Percentiles rank a stretch among this genome's conserved stretches.
Evolutionary conservation across 176 grass and related monocot species (phyloP).

Genomic region (Bonia amplexicaulis): DNA sequence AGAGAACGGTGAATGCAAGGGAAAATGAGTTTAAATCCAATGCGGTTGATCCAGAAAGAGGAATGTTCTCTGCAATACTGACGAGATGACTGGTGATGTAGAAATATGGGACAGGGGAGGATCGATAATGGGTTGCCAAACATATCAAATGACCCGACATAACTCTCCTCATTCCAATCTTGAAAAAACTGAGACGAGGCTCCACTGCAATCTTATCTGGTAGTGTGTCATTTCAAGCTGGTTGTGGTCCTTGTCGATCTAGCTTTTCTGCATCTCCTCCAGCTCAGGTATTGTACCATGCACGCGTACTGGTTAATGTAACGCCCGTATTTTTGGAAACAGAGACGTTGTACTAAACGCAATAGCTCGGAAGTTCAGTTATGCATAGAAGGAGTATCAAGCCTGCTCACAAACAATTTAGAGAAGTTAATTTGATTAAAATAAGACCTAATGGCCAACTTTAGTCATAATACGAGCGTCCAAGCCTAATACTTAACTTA

Average conservation of each 20-base stretch:
- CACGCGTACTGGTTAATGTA: not conserved
- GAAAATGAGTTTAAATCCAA: not conserved
- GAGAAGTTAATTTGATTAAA: no score
- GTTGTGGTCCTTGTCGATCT: conserved; percentile 23
- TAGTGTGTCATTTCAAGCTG: conserved; percentile 28
- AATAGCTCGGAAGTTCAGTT: no score
- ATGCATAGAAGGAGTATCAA: no score
- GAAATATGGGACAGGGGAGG: not conserved
- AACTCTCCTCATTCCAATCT: conserved; percentile 29
- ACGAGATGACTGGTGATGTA: not conserved
- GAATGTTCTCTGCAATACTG: conserved; percentile 18
- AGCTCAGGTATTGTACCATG: conserved; percentile 13
- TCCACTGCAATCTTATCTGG: conserved; percentile 24
- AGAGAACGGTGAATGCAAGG: not conserved
- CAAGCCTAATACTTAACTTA: no score
- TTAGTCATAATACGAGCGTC: no score
- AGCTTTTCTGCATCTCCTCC: conserved; percentile 17
- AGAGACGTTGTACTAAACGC: no score
- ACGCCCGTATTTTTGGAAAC: no score
- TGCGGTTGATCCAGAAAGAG: not conserved
- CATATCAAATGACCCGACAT: not conserved
- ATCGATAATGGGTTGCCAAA: not conserved
- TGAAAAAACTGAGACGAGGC: conserved; percentile 8
- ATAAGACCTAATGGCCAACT: no score
- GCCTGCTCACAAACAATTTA: no score